Conservation (phyloP, 2,329 filamentous ascomycete species). For the Zasmidium cellare region DNA sequence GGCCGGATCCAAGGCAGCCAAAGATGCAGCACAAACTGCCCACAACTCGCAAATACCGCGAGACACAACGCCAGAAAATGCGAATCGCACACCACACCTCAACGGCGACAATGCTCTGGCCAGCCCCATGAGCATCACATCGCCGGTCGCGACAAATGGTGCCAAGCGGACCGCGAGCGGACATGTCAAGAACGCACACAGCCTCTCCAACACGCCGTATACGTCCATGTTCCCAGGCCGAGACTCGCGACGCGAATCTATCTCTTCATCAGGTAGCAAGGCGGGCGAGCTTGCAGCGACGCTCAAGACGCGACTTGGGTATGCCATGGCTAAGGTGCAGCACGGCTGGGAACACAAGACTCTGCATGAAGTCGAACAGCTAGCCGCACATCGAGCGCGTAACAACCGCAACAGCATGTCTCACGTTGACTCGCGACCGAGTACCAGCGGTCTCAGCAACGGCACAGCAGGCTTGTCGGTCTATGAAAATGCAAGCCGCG, state of each 20-base stretch:
- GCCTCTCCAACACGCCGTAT: constrained; percentile 31
- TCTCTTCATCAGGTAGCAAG: constrained; percentile 64
- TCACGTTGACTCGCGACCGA: constrained; percentile 28
- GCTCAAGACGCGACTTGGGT: constrained; percentile 80
- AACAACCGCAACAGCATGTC: constrained; percentile 29
- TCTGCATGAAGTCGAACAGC: constrained; percentile 73
- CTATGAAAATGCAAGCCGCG: constrained; percentile 26
- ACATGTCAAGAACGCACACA: constrained; percentile 63
- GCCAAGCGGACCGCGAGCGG: constrained; percentile 79
- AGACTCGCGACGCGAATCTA: constrained; percentile 68
- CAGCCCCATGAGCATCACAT: constrained; percentile 45
- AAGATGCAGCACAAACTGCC: constrained; percentile 6
- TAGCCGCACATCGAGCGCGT: constrained; percentile 64
- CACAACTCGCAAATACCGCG: constrained; percentile 9
- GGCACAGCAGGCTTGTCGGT: constrained; percentile 29
- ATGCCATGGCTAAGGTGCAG: constrained; percentile 91
- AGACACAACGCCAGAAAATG: constrained; percentile 18
- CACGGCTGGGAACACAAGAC: constrained; percentile 82
- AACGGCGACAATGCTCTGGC: constrained; percentile 27
- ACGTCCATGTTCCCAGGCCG: constrained; percentile 38
- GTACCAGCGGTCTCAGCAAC: constrained; percentile 30
- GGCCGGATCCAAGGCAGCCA: constrained; percentile 7
- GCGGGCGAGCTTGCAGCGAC: constrained; percentile 84
- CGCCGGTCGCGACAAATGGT: constrained; percentile 43
- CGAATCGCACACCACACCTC: constrained; percentile 16